Evolutionary conservation across 129 eudicot species (phyloP), one percentile per base, ranked within the genome.

Genomic region (Helichrysum umbraculigerum): DNA sequence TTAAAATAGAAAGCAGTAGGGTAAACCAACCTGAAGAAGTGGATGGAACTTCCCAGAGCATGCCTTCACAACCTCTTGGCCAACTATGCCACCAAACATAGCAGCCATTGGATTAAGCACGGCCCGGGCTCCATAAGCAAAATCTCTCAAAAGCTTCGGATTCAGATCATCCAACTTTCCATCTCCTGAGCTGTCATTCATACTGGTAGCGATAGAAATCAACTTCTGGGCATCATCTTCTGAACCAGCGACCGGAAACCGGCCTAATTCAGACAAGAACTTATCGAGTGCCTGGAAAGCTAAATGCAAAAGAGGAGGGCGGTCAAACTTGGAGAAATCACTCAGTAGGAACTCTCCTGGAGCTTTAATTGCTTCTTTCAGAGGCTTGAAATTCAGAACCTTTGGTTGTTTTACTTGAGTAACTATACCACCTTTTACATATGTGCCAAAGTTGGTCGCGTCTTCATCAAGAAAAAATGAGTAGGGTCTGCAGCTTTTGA

Each of bases 21-120:
- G 5, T 44, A 56, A 17, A 69, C 70, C 73, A 74, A 92, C 98
- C 98, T 92, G 98, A 67, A 81, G 79, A 80, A 93, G 92, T 29
- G 98, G 98, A 84, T 93, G 97, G 44, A 93, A 90, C 89, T 93
- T 93, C 63, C 98, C 97, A 56, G 98, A 90, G 82, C 98, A 93
- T 21, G 98, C 98, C 85, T 93, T 93, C 73, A 93, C 81, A 70
- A 93, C 92, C 78, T 93, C 98, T 82, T 93, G 98, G 9, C 97
- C 98, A 65, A 93, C 97, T 70, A 93, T 83, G 59, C 98, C 98
- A 80, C 98, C 97, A 83, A 93, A 93, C 96, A 93, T 93, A 15
- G 96, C 98, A 68, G 98, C 98, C 96, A 93, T 90, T 63, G 98
- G 98, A 85, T 85, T 93, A 78, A 93, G 87, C 35, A 88, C 96